These are phyloP conservation scores for Xylaria palmicola DNA, from an alignment of 495 filamentous ascomycete species.

Conservation along the genomic window DNA sequence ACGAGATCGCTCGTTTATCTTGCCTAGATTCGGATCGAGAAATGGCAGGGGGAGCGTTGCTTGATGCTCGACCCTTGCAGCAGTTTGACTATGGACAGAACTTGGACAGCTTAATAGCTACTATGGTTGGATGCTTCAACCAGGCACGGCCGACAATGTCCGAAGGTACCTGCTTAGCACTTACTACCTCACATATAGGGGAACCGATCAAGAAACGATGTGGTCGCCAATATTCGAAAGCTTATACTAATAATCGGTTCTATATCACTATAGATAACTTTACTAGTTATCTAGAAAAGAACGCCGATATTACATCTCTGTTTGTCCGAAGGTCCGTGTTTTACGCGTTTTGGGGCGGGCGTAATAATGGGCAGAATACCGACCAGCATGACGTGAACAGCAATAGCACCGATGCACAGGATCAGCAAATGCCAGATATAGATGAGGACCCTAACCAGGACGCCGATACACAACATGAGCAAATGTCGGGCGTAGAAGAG, in stretches of 20 bases:
- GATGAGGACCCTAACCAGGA: neutral
- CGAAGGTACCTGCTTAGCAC: conserved; percentile 1
- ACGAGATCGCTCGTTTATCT: conserved; percentile 5
- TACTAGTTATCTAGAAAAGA: neutral
- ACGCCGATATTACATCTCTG: conserved; percentile 7
- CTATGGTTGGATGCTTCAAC: neutral
- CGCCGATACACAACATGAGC: neutral
- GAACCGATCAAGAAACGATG: conserved; percentile 7
- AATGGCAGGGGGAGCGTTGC: conserved; percentile 3
- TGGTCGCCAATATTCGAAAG: conserved; percentile 10
- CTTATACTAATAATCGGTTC: conserved; percentile 3
- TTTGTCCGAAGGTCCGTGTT: conserved; percentile 12
- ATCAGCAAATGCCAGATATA: conserved; percentile 32
- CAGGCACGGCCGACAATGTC: neutral
- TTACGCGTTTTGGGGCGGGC: conserved; percentile 8
- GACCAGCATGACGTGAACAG: neutral
- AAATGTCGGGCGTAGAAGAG: neutral
- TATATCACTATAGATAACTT: conserved; percentile 8
- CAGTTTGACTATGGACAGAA: conserved; percentile 6
- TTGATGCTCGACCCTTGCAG: conserved; percentile 1
- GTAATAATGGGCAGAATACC: neutral
- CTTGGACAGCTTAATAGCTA: conserved; percentile 1
- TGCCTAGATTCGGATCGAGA: conserved; percentile 4
- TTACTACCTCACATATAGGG: conserved; percentile 1
- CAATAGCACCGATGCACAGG: neutral